Conservation (phyloP, 2,329 filamentous ascomycete species). For the Orbilia blumenaviensis region DNA sequence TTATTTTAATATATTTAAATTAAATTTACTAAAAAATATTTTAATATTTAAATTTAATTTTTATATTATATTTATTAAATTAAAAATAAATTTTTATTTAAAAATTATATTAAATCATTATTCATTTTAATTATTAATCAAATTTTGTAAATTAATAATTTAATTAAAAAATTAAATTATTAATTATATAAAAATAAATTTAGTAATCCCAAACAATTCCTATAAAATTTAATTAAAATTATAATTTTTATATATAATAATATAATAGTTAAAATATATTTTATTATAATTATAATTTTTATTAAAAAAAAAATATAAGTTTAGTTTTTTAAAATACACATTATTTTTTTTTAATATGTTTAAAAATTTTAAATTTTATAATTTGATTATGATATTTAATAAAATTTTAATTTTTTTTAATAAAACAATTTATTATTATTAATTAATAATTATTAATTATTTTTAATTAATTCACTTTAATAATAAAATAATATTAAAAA, state of each 20-base stretch:
- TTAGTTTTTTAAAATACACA: not conserved
- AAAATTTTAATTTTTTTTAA: not conserved
- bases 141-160: not conserved
- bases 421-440: not conserved
- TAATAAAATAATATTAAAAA: not conserved
- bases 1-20: not conserved
- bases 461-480: not conserved
- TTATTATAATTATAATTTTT: not conserved
- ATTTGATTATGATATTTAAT: not conserved
- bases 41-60: not conserved
- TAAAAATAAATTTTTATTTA: not conserved
- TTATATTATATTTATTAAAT: conserved; percentile 13
- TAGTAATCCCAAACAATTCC: not conserved
- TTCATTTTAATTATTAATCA: not conserved
- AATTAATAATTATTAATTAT: not conserved
- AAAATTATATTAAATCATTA: not conserved
- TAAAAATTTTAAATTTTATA: not conserved
- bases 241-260: not conserved
- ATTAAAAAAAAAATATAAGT: not conserved
- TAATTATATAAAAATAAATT: not conserved
- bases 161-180: not conserved
- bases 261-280: not conserved
- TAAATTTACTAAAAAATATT: conserved; percentile 3
- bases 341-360: not conserved
- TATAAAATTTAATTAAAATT: not conserved